Evolutionary conservation across 345 rosid genomes (phyloP), one percentile per base, ranked within the genome.

Genomic region (Populus nigra): DNA sequence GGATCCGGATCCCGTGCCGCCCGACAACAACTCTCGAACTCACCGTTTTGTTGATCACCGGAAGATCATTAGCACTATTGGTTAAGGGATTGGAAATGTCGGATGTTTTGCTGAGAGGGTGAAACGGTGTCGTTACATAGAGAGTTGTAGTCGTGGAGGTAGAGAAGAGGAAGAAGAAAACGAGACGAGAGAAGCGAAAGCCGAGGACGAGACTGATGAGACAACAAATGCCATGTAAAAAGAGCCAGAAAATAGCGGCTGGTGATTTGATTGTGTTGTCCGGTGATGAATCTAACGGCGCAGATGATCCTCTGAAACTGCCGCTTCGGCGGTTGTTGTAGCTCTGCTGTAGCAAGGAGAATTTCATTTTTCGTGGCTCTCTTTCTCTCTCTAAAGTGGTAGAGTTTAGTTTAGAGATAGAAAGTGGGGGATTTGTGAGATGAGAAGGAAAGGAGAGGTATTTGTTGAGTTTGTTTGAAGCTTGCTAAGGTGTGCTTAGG

Each of bases 1-100:
- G 95, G 92, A 96, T 94, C 91, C 97, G 92, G 91, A 96, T 96
- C 89, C 99, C 99, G 74, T 96, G 99, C 45, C 99, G 88, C 18
- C 99, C 99, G 0, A 94, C 99, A 11, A 92, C 90, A 12, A 96
- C 98, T 35, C 97, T 80, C 5, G 98, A 92, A 77, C 83, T 88
- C 68, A 75, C 67, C n/a, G 93, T 87, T 50, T 45, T 80, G 88
- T 86, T 83, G 22, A 73, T 31, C 25, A 71, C 69, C 22, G 87
- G 83, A 7, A 76, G 81, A 75, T 78, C 75, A 78, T 18, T 22
- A 25, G 68, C 57, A 13, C 25, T 25, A 25, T 50, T 73, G 69
- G 84, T 59, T 73, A 80, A 45, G 71, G 77, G 81, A 38, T 80
- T 78, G 53, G 86, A 70, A 39, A 84, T 75, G 15, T 61, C 17